Percentiles rank a stretch among this genome's conserved stretches.
These are phyloP conservation scores for Tolypocladium guangdongense DNA, from an alignment of 2,329 filamentous ascomycete species.

Conservation along the genomic window DNA sequence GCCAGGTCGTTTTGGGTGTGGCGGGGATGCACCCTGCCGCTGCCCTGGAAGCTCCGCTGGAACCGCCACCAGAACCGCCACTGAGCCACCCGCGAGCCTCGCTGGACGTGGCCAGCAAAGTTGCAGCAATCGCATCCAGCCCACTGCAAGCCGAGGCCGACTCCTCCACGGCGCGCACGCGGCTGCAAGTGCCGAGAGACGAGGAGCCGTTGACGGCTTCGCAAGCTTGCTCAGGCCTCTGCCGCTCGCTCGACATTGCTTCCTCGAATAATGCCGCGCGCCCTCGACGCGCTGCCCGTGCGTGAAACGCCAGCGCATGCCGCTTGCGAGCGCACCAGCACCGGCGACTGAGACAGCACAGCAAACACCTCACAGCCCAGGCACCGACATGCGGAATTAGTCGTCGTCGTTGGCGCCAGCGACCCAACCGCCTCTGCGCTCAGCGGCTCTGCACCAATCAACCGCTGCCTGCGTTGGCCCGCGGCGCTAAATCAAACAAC, in stretches of 20 bases:
- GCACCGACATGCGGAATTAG: background rate
- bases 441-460: background rate
- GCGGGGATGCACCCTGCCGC: background rate
- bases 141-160: background rate
- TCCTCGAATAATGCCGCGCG: too few species aligned
- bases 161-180: background rate
- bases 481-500: background rate
- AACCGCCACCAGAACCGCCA: too few species aligned
- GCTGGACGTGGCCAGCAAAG: background rate
- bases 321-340: too few species aligned
- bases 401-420: background rate
- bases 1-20: background rate
- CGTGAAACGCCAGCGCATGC: too few species aligned
- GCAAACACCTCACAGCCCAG: background rate
- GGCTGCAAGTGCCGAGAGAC: background rate
- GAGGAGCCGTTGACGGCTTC: too few species aligned
- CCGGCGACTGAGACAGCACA: too few species aligned
- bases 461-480: too few species aligned
- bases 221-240: too few species aligned
- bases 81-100: too few species aligned
- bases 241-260: too few species aligned
- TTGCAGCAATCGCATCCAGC: background rate
- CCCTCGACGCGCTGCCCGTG: too few species aligned
- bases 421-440: background rate
- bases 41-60: too few species aligned